Base-by-base conservation (phyloP, 2,329 filamentous ascomycete species). In the Hawksworthiomyces lignivorus region DNA sequence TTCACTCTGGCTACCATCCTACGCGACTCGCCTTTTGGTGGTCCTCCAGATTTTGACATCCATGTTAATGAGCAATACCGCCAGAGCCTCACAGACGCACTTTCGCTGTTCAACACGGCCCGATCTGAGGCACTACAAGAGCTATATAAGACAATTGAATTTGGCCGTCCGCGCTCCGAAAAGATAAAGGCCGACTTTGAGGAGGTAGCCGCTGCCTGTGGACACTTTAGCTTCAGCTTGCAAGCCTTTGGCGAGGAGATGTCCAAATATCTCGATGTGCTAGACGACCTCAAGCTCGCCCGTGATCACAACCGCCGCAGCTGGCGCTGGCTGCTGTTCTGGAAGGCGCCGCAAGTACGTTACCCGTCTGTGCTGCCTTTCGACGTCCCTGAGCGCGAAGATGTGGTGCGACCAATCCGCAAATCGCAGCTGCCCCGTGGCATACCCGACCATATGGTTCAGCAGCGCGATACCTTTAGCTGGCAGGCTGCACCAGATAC, bases 131-230 rank as follows among this genome's bases (percentile, higher is more conserved):
- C 92, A 0, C 67, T 98, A 7, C 73, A 80, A 43, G 74, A 84
- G 44, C 71, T 98, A 1, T 97, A 98, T 61, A 80, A 76, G 48
- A 84, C 77, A 39, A 87, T 88, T 46, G 81, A 88, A 52, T 70
- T 88, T 29, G 77, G 77, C 10, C 77, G 77, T 44, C 69, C 79
- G 4, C 74, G 79, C 31, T 81, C 83, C 0, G 73, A 87, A 39
- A 83, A 84, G 48, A 74, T 90, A 8, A 83, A 94, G 56, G 92
- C 90, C 3, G 92, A 97, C 59, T 88, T 95, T 44, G 92, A 98
- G 59, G 92, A 98, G 61, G 89, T 97, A 10, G 89, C 90, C 30
- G 90, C 92, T n/a, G 94, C 89, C 43, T 98, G 92, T 56, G 90
- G 92, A 0, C 89, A 97, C 62, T 98, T 97, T 57, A 90, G 86